Conservation (phyloP, 1,284 basidiomycete genomes). For the Pseudozyma flocculosa region DNA sequence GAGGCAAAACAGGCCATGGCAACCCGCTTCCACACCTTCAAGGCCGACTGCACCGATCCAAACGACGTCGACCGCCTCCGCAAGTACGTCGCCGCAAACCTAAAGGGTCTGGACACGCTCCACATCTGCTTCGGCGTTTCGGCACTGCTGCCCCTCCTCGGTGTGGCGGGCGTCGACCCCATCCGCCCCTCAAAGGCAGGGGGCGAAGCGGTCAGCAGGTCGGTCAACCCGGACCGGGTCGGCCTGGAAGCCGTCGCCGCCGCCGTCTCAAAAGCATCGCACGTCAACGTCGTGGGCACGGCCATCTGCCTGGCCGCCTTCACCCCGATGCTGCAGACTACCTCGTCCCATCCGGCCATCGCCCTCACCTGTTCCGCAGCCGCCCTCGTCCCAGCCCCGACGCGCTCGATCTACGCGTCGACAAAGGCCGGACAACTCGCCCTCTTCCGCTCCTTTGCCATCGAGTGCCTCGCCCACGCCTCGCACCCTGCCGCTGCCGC, state of each 20-base stretch:
- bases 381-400: slow-evolving; percentile 79
- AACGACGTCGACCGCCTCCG: slow-evolving; percentile 72
- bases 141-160: slow-evolving; percentile 74
- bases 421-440: slow-evolving; percentile 79
- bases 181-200: slow-evolving; percentile 58
- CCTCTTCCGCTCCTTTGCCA: slow-evolving; percentile 74
- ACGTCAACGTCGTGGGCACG: slow-evolving; percentile 62
- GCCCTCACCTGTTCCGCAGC: slow-evolving; percentile 79
- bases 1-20: slow-evolving; percentile 41
- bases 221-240: slow-evolving; percentile 61
- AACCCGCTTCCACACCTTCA: slow-evolving; percentile 41
- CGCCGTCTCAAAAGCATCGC: slow-evolving; percentile 56
- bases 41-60: slow-evolving; percentile 69
- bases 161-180: slow-evolving; percentile 68
- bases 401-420: slow-evolving; percentile 78
- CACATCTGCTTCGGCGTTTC: slow-evolving; percentile 83
- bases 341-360: slow-evolving; percentile 72
- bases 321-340: slow-evolving; percentile 71
- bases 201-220: slow-evolving; percentile 59
- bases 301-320: slow-evolving; percentile 61
- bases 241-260: slow-evolving; percentile 59
- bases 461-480: slow-evolving; percentile 64
- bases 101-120: slow-evolving; percentile 80
- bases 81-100: slow-evolving; percentile 63
- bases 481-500: not conserved